phyloP scores from a whole-genome alignment of 176 grass and related monocot species.

The Rhipidocladum racemiflorum region DNA sequence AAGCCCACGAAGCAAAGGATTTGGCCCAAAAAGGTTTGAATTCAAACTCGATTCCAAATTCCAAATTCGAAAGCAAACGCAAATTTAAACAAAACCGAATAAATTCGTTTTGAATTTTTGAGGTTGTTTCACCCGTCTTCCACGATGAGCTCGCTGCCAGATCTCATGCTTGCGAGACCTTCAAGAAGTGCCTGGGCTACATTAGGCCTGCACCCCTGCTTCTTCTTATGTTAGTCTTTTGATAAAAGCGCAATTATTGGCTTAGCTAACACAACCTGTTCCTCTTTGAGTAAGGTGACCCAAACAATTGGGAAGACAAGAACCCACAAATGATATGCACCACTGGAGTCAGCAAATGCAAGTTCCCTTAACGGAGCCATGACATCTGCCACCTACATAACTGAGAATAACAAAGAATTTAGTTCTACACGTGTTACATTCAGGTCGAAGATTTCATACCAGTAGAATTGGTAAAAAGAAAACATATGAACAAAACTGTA shows the following conservation, averaged over 20 bases:
- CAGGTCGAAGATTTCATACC: conserved; percentile 28
- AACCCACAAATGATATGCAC: conserved; percentile 98
- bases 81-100: too few relatives aligned
- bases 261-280: conserved; percentile 89
- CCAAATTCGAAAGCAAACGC: too few relatives aligned
- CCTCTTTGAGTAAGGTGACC: conserved; percentile 97
- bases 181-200: conserved; percentile 96
- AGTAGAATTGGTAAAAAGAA: not conserved
- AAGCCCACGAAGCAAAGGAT: too few relatives aligned
- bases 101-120: too few relatives aligned
- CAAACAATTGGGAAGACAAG: conserved; percentile 99
- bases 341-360: conserved; percentile 88
- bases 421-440: conserved; percentile 2
- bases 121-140: too few relatives aligned
- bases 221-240: conserved; percentile 96
- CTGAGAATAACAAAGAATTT: conserved; percentile 22
- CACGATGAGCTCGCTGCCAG: too few relatives aligned
- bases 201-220: conserved; percentile 91
- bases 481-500: not conserved
- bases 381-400: conserved; percentile 77
- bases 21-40: too few relatives aligned
- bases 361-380: conserved; percentile 87
- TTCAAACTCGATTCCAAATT: too few relatives aligned
- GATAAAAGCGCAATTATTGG: conserved; percentile 93
- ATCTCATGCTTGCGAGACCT: too few relatives aligned